Evolutionary conservation across 441 rosid genomes (phyloP).

Genomic region (Corymbia calophylla): DNA sequence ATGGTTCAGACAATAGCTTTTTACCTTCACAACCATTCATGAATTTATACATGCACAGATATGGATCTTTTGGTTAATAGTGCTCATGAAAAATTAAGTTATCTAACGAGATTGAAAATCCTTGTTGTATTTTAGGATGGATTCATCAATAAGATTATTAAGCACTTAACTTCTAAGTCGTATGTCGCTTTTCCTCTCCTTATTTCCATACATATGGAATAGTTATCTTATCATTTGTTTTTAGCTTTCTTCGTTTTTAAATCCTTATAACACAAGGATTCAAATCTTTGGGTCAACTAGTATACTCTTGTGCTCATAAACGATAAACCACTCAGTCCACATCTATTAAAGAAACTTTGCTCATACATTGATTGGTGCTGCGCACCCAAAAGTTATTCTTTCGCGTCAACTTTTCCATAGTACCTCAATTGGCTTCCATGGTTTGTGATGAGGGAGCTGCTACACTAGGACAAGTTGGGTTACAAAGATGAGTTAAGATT

Average conservation of each 20-base stretch:
- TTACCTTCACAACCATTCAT: background rate
- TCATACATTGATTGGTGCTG: too few species aligned
- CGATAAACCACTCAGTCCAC: too few species aligned
- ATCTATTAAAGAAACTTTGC: too few species aligned
- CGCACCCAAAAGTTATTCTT: too few species aligned
- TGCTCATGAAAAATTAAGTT: background rate
- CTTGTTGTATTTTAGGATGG: background rate
- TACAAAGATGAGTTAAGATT: background rate
- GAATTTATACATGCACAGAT: too few species aligned
- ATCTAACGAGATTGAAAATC: background rate
- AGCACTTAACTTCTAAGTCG: background rate
- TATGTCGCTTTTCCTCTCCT: background rate
- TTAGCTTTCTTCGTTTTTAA: too few species aligned
- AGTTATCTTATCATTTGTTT: too few species aligned
- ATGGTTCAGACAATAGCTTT: too few species aligned
- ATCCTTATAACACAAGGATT: background rate
- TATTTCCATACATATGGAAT: background rate
- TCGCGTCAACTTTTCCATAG: too few species aligned
- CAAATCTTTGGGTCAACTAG: background rate
- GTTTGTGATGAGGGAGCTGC: background rate
- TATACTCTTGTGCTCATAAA: too few species aligned
- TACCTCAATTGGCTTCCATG: background rate
- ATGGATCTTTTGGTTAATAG: background rate
- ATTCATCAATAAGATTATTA: background rate
- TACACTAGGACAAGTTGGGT: background rate